A percentile compares a stretch with the other conserved stretches of the same genome.
Conservation (phyloP, 108 stramenopile species). For the Aurantiochytrium sp. region DNA sequence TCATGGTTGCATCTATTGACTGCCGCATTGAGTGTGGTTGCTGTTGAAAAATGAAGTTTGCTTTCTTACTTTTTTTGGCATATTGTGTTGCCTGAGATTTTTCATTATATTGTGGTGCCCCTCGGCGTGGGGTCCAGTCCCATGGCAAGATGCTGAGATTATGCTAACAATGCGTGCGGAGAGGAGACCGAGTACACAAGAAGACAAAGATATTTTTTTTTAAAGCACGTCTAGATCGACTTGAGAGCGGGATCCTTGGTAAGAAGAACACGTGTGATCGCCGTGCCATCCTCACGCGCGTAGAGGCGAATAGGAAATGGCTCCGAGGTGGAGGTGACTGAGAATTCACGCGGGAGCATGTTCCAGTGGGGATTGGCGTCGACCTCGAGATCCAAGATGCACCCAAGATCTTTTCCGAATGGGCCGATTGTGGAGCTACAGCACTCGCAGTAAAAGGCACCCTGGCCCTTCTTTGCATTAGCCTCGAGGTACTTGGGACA, state of each 20-base stretch:
- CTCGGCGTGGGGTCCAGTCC: too few relatives aligned
- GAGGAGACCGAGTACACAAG: too few relatives aligned
- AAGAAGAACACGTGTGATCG: not conserved
- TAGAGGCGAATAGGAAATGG: not conserved
- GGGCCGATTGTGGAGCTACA: not conserved
- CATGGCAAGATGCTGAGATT: too few relatives aligned
- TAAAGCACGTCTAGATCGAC: not conserved
- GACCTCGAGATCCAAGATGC: constrained; percentile 16
- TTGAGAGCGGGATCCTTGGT: not conserved
- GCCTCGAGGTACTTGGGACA: not conserved
- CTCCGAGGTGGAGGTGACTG: not conserved
- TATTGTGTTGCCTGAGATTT: too few relatives aligned
- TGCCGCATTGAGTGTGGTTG: too few relatives aligned
- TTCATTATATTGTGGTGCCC: too few relatives aligned
- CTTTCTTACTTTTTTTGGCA: too few relatives aligned
- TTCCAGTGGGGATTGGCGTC: not conserved
- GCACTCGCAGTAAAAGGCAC: constrained; percentile 7
- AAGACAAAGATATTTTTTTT: not conserved
- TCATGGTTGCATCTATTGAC: too few relatives aligned
- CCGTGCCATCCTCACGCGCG: constrained; percentile 10
- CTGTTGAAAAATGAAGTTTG: too few relatives aligned
- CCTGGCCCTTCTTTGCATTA: constrained; percentile 6
- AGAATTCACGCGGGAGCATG: not conserved
- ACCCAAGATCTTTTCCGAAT: not conserved
- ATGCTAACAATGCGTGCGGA: too few relatives aligned